Evolutionary conservation across 768 basidiomycete species (phyloP).

Genomic region (Cubamyces sp.): DNA sequence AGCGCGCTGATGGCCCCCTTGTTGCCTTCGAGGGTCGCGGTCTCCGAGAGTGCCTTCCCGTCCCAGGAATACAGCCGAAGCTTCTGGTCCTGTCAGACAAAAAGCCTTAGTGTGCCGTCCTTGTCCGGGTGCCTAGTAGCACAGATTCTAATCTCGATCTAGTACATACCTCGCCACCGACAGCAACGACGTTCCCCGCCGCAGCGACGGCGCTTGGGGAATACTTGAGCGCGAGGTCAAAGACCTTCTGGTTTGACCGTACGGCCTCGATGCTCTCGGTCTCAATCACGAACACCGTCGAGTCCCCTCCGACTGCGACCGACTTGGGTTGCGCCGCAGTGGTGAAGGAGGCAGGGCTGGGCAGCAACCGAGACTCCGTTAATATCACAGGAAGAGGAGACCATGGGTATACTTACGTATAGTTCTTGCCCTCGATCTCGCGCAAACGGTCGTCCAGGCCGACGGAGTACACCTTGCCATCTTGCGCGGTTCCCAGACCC

Average conservation of each 20-base stretch:
- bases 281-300: constrained; percentile 68
- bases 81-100: constrained; percentile 62
- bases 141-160: neutral
- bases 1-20: constrained; percentile 72
- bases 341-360: constrained; percentile 54
- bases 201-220: constrained; percentile 62
- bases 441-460: constrained; percentile 83
- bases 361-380: neutral
- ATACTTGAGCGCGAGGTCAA: constrained; percentile 53
- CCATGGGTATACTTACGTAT: constrained; percentile 47
- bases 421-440: constrained; percentile 60
- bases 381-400: neutral
- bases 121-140: constrained; percentile 5
- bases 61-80: constrained; percentile 77
- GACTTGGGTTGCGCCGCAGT: constrained; percentile 70
- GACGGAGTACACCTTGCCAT: constrained; percentile 63
- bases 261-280: constrained; percentile 64
- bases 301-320: constrained; percentile 60
- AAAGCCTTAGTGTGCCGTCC: neutral
- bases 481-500: constrained; percentile 52
- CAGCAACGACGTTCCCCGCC: constrained; percentile 55
- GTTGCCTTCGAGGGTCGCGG: constrained; percentile 64
- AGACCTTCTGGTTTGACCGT: constrained; percentile 69
- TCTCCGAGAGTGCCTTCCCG: constrained; percentile 61
- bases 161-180: constrained; percentile 72